Conservation (phyloP, 176 grass and related monocot species). For the Neostapfia colusana region DNA sequence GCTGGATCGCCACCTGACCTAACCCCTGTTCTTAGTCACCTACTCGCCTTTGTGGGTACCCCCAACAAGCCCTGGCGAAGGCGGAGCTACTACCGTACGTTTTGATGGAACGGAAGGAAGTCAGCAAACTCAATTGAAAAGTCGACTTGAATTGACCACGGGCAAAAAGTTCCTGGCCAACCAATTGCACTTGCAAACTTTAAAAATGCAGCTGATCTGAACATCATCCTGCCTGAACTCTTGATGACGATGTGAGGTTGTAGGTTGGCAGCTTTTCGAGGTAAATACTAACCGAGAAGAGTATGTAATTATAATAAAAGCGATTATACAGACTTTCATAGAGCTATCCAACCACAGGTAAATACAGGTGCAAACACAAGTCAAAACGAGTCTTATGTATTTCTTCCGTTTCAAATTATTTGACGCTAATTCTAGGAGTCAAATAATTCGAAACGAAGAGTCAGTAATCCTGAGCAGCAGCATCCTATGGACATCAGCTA, state of each 20-base stretch:
- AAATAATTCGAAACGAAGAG: too few relatives aligned
- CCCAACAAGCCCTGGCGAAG: too few relatives aligned
- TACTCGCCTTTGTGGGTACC: neutral
- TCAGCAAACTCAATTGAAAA: neutral
- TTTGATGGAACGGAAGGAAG: too few relatives aligned
- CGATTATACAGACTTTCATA: slow-evolving; percentile 21
- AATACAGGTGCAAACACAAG: slow-evolving; percentile 1
- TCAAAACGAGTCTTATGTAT: neutral
- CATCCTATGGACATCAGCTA: too few relatives aligned
- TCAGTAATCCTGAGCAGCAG: too few relatives aligned
- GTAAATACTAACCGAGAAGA: too few relatives aligned
- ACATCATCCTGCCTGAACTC: neutral
- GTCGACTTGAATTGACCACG: neutral
- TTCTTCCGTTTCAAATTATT: too few relatives aligned
- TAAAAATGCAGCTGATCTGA: neutral
- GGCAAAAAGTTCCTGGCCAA: neutral
- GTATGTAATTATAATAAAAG: slow-evolving; percentile 18
- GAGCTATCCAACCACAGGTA: neutral
- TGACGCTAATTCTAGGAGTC: too few relatives aligned
- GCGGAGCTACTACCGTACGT: too few relatives aligned
- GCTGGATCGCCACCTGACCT: neutral
- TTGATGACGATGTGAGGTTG: neutral
- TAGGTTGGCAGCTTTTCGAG: neutral
- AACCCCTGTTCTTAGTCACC: neutral
- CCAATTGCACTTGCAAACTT: neutral